Base-by-base conservation (phyloP, 1,284 basidiomycete species). In the Sporisorium graminicola region DNA sequence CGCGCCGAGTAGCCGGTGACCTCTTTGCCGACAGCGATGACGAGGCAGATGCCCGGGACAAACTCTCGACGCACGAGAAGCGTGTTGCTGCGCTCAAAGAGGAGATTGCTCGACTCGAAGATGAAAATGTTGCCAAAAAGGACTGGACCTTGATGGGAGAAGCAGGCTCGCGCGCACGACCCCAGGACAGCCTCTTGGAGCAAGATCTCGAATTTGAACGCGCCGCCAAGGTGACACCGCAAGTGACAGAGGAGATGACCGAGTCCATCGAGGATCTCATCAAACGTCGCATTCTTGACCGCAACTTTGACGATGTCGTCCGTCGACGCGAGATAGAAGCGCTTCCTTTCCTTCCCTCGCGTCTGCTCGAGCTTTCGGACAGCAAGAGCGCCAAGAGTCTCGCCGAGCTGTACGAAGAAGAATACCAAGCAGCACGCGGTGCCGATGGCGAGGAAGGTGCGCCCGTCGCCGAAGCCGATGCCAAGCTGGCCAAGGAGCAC, bases 101-200 rank as follows among this genome's bases (percentile, higher is more conserved):
- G 33, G 88, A 90, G 78, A 90, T 90, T 61, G 87, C 87, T 10
- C 82, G 87, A 55, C 87, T 90, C 27, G 89, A 90, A 74, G 79
- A 83, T 27, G 87, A 90, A 81, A 89, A 89, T 50, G 87, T 90
- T 27, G 88, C 86, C 7, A 87, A 88, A 37, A 89, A 89, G 81
- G 95, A 98, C 76, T 99, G 97, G 97, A 92, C 92, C 7, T 88
- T 98, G 37, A 90, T 93, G 88, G 96, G 97, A 51, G 97, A 99
- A 87, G 94, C 94, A 13, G 90, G 90, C 13, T 90, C 93, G 7
- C 90, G 91, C 42, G 87, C 91, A 46, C 90, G 97, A 58, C 96
- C 97, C 1, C 91, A 94, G 82, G 95, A 99, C 87, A 93, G 93
- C 26, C 88, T 98, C 18, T 89, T 99, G 14, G 94, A 94, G 85